A percentile compares a stretch with the other conserved stretches of the same genome.
Conservation (phyloP, 257 asterid species). For the Paraleonurus japonicus region DNA sequence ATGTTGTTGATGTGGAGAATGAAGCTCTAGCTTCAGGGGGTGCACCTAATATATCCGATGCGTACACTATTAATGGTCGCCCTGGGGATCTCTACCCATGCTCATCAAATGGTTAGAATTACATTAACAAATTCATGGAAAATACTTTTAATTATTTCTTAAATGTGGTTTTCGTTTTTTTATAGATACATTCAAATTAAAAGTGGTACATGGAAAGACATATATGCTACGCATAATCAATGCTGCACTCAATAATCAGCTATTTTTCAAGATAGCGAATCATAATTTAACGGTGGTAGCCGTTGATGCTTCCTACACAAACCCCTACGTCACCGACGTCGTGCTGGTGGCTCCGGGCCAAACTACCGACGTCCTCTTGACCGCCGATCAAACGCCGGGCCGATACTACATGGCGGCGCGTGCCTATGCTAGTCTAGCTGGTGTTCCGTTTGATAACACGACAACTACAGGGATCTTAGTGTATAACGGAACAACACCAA, state of each 20-base stretch:
- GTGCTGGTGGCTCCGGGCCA: constrained; percentile 68
- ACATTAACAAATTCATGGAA: background rate
- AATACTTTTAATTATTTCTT: background rate
- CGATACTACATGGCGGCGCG: constrained; percentile 75
- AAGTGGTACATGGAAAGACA: constrained; percentile 51
- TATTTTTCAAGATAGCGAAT: constrained; percentile 64
- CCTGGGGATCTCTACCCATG: constrained; percentile 68
- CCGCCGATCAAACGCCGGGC: constrained; percentile 47
- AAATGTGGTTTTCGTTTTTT: background rate
- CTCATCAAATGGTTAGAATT: constrained; percentile 48
- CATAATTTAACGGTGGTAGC: constrained; percentile 63
- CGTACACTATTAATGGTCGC: constrained; percentile 65
- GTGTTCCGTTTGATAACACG: constrained; percentile 35
- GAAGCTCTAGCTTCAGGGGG: constrained; percentile 45
- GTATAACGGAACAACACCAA: constrained; percentile 30
- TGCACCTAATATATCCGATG: constrained; percentile 55
- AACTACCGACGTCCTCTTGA: constrained; percentile 60
- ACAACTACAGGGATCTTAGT: constrained; percentile 57
- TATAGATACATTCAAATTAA: constrained; percentile 44
- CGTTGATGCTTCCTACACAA: constrained; percentile 65
- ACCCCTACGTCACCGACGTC: constrained; percentile 67
- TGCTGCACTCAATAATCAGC: constrained; percentile 65
- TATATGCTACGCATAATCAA: constrained; percentile 76
- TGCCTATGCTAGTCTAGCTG: constrained; percentile 43
- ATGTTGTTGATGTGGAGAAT: constrained; percentile 51